phyloP scores from a whole-genome alignment of 768 basidiomycete genomes.

The Pleurotus cornucopiae region DNA sequence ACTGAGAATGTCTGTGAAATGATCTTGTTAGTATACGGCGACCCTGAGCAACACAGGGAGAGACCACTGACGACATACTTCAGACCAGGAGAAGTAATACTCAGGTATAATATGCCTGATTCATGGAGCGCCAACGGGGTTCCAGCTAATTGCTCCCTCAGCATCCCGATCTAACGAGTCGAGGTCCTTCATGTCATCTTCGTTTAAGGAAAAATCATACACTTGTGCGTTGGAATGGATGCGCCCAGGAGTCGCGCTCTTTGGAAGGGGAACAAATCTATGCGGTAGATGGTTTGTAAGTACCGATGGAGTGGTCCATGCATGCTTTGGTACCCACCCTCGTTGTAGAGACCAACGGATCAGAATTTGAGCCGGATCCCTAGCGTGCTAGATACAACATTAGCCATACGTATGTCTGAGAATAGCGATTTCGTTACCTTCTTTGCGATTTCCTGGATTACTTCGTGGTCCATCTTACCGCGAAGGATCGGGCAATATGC shows the following conservation, averaged over 20 bases:
- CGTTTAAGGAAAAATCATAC: constrained; percentile 68
- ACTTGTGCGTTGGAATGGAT: constrained; percentile 72
- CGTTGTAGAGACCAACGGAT: constrained; percentile 89
- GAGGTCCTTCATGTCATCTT: constrained; percentile 61
- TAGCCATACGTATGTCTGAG: too few species aligned
- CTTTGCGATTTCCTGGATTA: constrained; percentile 48
- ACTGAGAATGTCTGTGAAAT: too few species aligned
- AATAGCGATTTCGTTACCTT: constrained; percentile 39
- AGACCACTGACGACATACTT: too few species aligned
- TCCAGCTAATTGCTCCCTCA: constrained; percentile 77
- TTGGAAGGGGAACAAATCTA: constrained; percentile 81
- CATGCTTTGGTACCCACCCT: constrained; percentile 41
- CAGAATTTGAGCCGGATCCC: constrained; percentile 74
- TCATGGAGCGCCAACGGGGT: constrained; percentile 63
- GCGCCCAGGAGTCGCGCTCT: constrained; percentile 66
- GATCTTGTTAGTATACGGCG: too few species aligned
- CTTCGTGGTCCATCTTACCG: constrained; percentile 50
- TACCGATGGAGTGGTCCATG: too few species aligned
- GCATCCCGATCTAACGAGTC: constrained; percentile 71
- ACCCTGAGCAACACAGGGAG: too few species aligned
- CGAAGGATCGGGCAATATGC: constrained; percentile 78
- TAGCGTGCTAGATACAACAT: constrained; percentile 36
- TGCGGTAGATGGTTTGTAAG: not conserved
- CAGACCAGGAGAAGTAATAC: too few species aligned
- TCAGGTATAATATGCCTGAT: too few species aligned